Conservation (phyloP, 306 rosid genomes). For the Prunus kanzakura region DNA sequence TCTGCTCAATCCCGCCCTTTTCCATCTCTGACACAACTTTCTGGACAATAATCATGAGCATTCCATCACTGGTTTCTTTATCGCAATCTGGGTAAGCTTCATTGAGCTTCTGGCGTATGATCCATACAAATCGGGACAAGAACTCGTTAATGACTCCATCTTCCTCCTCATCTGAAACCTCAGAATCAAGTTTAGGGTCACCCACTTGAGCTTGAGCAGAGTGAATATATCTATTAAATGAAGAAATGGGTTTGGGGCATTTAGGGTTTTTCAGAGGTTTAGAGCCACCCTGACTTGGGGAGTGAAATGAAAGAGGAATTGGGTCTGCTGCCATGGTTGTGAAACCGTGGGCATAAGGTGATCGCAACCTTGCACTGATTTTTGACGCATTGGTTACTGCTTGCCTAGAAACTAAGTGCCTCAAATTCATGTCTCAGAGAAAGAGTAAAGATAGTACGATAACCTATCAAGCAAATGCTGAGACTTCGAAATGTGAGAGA, state of each 20-base stretch:
- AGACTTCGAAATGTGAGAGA: too few relatives aligned
- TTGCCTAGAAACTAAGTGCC: constrained; percentile 36
- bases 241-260: constrained; percentile 2
- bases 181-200: constrained; percentile 9
- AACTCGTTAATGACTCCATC: constrained; percentile 64
- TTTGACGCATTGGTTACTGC: constrained; percentile 29
- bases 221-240: constrained; percentile 30
- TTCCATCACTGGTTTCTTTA: constrained; percentile 54
- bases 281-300: not conserved
- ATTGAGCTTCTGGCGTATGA: constrained; percentile 55
- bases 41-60: constrained; percentile 59
- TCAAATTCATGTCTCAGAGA: constrained; percentile 37
- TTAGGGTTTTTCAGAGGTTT: constrained; percentile 12
- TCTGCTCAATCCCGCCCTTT: constrained; percentile 36
- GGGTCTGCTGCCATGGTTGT: constrained; percentile 12
- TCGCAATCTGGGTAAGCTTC: constrained; percentile 49
- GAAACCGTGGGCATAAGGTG: not conserved
- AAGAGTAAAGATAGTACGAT: not conserved
- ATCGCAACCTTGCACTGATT: constrained; percentile 28
- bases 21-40: constrained; percentile 67
- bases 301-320: constrained; percentile 15
- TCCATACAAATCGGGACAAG: constrained; percentile 73
- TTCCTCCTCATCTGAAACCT: constrained; percentile 25
- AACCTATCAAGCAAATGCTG: too few relatives aligned
- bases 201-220: constrained; percentile 17